phyloP scores from a whole-genome alignment of 176 grass and related monocot genomes.

The Phragmites australis region DNA sequence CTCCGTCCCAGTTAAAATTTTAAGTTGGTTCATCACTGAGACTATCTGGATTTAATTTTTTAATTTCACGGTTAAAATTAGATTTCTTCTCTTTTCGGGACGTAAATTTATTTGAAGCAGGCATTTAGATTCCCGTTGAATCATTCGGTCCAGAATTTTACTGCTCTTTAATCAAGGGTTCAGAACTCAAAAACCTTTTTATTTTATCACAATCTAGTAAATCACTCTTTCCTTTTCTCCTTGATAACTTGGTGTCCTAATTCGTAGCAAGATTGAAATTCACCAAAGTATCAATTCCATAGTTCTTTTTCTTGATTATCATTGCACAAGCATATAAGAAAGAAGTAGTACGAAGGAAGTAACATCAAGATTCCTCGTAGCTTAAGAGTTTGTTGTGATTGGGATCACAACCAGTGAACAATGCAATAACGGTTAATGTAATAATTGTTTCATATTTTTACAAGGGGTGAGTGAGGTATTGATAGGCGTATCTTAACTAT shows the following conservation, averaged over 20 bases:
- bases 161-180: no score
- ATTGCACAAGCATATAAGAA: background rate
- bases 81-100: background rate
- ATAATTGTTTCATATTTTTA: no score
- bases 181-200: background rate
- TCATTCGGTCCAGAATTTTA: background rate
- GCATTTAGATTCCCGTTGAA: background rate
- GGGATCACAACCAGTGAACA: no score
- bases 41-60: background rate
- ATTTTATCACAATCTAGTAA: background rate
- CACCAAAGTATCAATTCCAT: background rate
- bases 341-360: background rate
- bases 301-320: background rate
- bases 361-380: constrained; percentile 27
- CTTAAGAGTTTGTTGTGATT: background rate
- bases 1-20: no score
- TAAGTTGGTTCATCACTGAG: no score
- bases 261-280: background rate
- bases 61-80: background rate
- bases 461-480: no score
- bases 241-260: background rate
- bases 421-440: no score
- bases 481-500: no score
- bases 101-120: background rate
- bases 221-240: background rate